phyloP scores from a whole-genome alignment of 192 early-diverging fungal species.

The Backusella sp. region DNA sequence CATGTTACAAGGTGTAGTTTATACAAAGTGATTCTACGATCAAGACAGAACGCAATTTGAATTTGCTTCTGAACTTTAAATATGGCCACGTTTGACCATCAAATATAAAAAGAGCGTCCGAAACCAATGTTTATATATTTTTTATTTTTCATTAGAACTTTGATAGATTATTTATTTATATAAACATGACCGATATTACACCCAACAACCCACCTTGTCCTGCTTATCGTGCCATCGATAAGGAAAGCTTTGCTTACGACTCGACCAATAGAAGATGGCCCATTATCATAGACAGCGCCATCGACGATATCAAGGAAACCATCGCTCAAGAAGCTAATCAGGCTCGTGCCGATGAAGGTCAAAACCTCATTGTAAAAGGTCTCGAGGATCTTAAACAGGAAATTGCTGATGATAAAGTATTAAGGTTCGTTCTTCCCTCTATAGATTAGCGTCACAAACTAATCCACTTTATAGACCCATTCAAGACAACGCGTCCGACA shows the following conservation, averaged over 20 bases:
- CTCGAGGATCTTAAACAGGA: conserved; percentile 73
- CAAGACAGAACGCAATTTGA: background rate
- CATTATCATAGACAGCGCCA: conserved; percentile 76
- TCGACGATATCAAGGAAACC: conserved; percentile 69
- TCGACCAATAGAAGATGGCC: conserved; percentile 79
- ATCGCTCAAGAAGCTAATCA: conserved; percentile 31
- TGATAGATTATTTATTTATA: background rate
- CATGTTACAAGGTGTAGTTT: too few species aligned
- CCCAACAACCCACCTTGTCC: conserved; percentile 57
- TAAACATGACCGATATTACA: conserved; percentile 7
- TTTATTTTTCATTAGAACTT: background rate
- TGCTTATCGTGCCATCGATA: conserved; percentile 60
- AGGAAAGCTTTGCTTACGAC: conserved; percentile 72
- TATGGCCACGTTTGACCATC: background rate
- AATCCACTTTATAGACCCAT: conserved; percentile 38
- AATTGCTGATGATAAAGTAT: conserved; percentile 61
- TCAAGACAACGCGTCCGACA: conserved; percentile 56
- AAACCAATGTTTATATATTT: background rate
- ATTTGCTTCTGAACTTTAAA: background rate
- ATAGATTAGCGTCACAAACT: background rate
- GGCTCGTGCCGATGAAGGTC: conserved; percentile 58
- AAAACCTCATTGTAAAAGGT: conserved; percentile 54
- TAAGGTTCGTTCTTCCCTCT: conserved; percentile 34
- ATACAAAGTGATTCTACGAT: too few species aligned
- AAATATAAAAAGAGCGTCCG: background rate